Percentiles rank a stretch among this genome's conserved stretches.
These are phyloP conservation scores for Beta macrorhiza DNA, from an alignment of 179 eudicot species.

Conservation along the genomic window DNA sequence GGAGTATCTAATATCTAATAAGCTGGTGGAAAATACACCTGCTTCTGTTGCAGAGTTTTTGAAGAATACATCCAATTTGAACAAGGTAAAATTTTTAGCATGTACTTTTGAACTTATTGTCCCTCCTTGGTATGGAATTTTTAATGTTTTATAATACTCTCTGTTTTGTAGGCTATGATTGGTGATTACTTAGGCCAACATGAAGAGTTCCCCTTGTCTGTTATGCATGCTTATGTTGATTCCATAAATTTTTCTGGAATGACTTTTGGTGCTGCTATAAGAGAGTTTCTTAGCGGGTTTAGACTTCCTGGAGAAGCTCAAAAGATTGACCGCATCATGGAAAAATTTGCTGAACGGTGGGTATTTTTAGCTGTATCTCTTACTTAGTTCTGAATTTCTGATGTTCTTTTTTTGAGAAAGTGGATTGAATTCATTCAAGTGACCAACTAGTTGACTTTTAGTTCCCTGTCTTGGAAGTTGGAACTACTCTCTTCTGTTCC, in stretches of 20 bases:
- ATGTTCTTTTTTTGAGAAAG: neutral
- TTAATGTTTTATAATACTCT: slow-evolving; percentile 6
- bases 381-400: neutral
- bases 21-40: slow-evolving; percentile 84
- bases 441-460: neutral
- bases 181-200: slow-evolving; percentile 99
- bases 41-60: slow-evolving; percentile 85
- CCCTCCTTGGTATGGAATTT: neutral
- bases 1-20: slow-evolving; percentile 71
- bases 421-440: neutral
- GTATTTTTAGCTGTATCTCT: slow-evolving; percentile 23
- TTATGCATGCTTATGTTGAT: slow-evolving; percentile 97
- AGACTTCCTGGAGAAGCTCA: slow-evolving; percentile 99
- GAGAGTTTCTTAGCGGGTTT: slow-evolving; percentile 86
- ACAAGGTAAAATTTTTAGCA: slow-evolving; percentile 52
- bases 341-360: slow-evolving; percentile 97
- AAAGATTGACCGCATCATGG: slow-evolving; percentile 98
- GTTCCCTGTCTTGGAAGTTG: neutral
- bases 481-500: neutral
- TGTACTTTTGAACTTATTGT: neutral
- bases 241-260: slow-evolving; percentile 84
- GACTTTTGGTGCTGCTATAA: slow-evolving; percentile 87
- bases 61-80: slow-evolving; percentile 67
- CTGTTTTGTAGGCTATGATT: slow-evolving; percentile 73
- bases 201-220: slow-evolving; percentile 89